Conservation (phyloP, 202 grass and related monocot genomes). For the Hordeum pubiflorum region DNA sequence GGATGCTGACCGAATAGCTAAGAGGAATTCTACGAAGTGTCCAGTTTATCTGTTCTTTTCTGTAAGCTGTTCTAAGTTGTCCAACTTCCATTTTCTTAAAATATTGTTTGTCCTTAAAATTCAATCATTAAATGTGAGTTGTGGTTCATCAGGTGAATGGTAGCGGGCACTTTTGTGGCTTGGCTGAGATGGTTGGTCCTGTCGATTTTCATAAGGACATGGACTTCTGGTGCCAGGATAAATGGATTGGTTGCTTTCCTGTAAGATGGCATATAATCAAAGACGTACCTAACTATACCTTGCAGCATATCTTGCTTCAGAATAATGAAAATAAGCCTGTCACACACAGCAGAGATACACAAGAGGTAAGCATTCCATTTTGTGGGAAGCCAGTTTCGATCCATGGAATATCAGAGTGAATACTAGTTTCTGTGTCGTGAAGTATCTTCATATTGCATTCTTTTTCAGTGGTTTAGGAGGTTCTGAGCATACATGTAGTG, state of each 20-base stretch:
- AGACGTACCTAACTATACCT: conserved; percentile 63
- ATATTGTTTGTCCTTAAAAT: not conserved
- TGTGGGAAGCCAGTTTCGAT: not conserved
- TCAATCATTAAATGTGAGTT: not conserved
- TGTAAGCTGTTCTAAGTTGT: conserved; percentile 40
- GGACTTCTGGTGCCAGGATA: conserved; percentile 92
- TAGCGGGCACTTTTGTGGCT: conserved; percentile 87
- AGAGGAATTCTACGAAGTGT: conserved; percentile 46
- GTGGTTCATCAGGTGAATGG: conserved; percentile 55
- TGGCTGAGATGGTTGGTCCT: conserved; percentile 81
- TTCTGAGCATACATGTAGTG: not conserved
- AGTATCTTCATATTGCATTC: not conserved
- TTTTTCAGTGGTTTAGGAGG: not conserved
- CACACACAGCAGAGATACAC: conserved; percentile 93
- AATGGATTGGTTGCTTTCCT: conserved; percentile 83
- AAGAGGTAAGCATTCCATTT: conserved; percentile 60
- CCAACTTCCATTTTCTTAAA: not conserved
- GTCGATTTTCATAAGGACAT: conserved; percentile 82
- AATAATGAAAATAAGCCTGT: conserved; percentile 94
- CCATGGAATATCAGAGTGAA: not conserved
- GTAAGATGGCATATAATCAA: conserved; percentile 90
- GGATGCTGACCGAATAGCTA: conserved; percentile 67
- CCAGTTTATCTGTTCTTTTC: conserved; percentile 94
- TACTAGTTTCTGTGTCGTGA: not conserved
- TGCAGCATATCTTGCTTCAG: conserved; percentile 68